Evolutionary conservation across 805 yeast species (phyloP), one percentile per base, ranked within the genome.

Genomic region (Myxozyma melibiosi): DNA sequence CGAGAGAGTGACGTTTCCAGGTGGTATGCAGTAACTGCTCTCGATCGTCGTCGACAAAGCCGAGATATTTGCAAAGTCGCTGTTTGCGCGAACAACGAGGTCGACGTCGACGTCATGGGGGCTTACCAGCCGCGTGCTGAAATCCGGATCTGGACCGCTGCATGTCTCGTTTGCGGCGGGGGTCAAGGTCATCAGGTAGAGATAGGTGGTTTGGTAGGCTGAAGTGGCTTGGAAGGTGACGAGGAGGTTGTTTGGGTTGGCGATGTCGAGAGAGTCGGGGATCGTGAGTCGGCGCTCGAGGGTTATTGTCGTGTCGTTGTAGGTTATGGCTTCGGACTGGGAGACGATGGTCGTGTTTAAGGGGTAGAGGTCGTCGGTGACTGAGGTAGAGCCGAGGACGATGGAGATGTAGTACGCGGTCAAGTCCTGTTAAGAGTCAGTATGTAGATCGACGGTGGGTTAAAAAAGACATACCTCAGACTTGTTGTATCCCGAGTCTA

Each of bases 181-280:
- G 11, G 34, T 40, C 1, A 45, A 20, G 11, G 18, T 45, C 33
- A 35, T 18, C 5, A 40, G 14, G 22, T 22, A 45, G 20, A 45
- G 30, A 22, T 45, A 45, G 7, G 28, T 27, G 6, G 39, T 9
- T 34, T 45, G 41, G 16, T 33, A 45, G 8, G 50, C 40, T 22
- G 41, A 24, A 16, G 50, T 20, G 6, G 41, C 40, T 22, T 45
- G 50, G n/a, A 45, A 45, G 3, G 50, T 45, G 14, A 45, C 40
- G 33, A n/a, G 5, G 16, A 45, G n/a, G 27, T 45, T 45, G 11
- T 34, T 34, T 5, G 40, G 16, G 24, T 45, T 33, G 6, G 13
- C 31, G 9, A 45, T 33, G 18, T 13, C 4, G 8, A 45, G 31
- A 34, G 33, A 24, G 20, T 13, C 30, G 5, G 50, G 50, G 4